These are phyloP conservation scores for Coleophoma eucalyptorum DNA, from an alignment of 2,329 filamentous ascomycete species.

Conservation along the genomic window DNA sequence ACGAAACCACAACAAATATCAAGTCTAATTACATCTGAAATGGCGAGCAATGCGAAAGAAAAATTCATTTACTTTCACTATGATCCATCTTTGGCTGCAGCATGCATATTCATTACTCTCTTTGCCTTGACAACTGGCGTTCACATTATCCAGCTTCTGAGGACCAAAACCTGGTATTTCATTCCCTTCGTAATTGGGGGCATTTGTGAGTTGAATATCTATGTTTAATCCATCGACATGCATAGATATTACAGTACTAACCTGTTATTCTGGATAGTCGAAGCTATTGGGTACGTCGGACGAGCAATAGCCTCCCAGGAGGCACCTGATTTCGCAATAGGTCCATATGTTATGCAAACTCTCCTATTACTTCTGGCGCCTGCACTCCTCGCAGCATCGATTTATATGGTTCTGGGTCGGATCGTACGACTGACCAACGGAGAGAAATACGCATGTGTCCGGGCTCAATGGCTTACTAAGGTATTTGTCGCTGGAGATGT, in stretches of 20 bases:
- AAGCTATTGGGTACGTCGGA: conserved; percentile 30
- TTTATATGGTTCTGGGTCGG: conserved; percentile 27
- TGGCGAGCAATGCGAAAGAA: no score
- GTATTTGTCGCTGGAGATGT: conserved; percentile 19
- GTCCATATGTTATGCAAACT: conserved; percentile 30
- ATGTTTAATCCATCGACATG: no score
- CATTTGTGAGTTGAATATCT: conserved; percentile 17
- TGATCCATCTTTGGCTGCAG: conserved; percentile 5
- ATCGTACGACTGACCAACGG: conserved; percentile 36
- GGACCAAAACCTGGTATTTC: conserved; percentile 17
- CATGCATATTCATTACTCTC: conserved; percentile 6
- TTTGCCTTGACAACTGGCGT: conserved; percentile 4
- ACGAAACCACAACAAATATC: no score
- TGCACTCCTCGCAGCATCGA: no score
- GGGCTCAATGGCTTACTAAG: conserved; percentile 27
- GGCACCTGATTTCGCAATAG: conserved; percentile 10
- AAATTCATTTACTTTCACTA: conserved; percentile 7
- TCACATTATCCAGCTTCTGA: conserved; percentile 7
- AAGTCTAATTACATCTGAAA: no score
- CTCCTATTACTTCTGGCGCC: conserved; percentile 32
- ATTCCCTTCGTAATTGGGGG: conserved; percentile 19
- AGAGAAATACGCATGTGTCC: background rate
- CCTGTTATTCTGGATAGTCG: conserved; percentile 22
- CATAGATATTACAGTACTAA: no score
- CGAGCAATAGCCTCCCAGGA: conserved; percentile 14